Evolutionary conservation across 2,329 filamentous ascomycete species (phyloP).

Genomic region (Fusarium nygamai): DNA sequence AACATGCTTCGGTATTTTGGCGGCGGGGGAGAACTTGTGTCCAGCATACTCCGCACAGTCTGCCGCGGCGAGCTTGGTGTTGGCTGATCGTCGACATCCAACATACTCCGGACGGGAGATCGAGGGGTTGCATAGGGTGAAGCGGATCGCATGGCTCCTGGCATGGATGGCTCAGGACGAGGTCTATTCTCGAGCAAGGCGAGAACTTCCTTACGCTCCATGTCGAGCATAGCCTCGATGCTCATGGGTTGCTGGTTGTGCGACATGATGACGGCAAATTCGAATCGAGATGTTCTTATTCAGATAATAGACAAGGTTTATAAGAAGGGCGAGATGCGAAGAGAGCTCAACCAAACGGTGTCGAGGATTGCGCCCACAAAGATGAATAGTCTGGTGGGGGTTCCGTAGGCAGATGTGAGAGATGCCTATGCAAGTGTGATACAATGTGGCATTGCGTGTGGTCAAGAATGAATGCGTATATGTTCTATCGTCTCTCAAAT

Average conservation of each 20-base stretch:
- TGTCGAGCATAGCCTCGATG: conserved; percentile 79
- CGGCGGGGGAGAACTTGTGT: conserved; percentile 51
- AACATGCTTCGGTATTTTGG: conserved; percentile 63
- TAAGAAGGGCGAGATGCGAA: background rate
- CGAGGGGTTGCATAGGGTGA: conserved; percentile 67
- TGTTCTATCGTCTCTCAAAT: conserved; percentile 7
- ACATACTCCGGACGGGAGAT: conserved; percentile 71
- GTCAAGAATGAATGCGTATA: background rate
- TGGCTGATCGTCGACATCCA: conserved; percentile 38
- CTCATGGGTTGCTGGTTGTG: conserved; percentile 67
- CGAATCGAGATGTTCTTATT: background rate
- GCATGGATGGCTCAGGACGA: conserved; percentile 36
- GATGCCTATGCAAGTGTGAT: conserved; percentile 13
- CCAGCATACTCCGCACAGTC: conserved; percentile 65
- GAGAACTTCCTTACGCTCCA: conserved; percentile 79
- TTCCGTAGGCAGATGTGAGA: conserved; percentile 4
- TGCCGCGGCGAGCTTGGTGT: conserved; percentile 52
- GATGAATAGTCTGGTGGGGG: conserved; percentile 17
- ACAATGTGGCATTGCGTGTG: conserved; percentile 33
- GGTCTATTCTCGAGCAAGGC: conserved; percentile 69
- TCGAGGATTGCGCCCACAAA: conserved; percentile 14
- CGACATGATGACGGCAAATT: conserved; percentile 45
- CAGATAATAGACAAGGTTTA: background rate
- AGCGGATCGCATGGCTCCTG: conserved; percentile 56
- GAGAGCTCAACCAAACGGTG: background rate